A percentile compares a stretch with the other conserved stretches of the same genome.
phyloP scores from a whole-genome alignment of 2,329 filamentous ascomycete genomes.

The Pestalotiopsis sp. region DNA sequence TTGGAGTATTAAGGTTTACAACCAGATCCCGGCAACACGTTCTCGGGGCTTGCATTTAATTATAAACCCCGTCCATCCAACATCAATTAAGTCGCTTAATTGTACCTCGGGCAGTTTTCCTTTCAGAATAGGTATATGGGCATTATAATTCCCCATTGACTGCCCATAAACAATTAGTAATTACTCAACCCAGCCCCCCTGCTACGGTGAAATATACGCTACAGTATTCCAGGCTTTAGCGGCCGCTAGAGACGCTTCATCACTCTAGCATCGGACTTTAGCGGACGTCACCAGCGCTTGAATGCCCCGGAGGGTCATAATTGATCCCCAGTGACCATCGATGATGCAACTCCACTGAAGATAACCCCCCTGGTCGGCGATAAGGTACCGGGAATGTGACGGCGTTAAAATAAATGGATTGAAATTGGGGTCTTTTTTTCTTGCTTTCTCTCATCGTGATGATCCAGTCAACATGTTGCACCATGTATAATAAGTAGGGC shows the following conservation, averaged over 20 bases:
- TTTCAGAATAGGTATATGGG: no score
- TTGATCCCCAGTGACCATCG: neutral
- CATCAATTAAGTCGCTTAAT: no score
- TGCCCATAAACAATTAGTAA: no score
- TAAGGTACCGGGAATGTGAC: constrained; percentile 1
- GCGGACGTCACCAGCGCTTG: neutral
- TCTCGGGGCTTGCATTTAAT: no score
- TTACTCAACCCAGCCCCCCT: no score
- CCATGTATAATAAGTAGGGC: neutral
- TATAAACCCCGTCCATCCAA: no score
- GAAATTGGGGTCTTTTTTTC: neutral
- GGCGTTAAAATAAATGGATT: neutral
- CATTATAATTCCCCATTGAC: no score
- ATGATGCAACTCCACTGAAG: constrained; percentile 9
- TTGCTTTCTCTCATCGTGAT: neutral
- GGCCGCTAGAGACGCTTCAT: neutral
- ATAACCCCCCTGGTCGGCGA: neutral
- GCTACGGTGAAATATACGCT: no score
- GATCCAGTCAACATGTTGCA: neutral
- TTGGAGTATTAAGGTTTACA: no score
- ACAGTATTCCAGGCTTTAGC: neutral
- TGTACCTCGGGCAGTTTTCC: no score
- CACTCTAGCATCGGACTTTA: neutral
- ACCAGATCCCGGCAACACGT: no score
- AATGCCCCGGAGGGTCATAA: neutral